Percentiles rank a stretch among this genome's conserved stretches.
Conservation (phyloP, 2,329 filamentous ascomycete genomes). For the Neurospora sp. region DNA sequence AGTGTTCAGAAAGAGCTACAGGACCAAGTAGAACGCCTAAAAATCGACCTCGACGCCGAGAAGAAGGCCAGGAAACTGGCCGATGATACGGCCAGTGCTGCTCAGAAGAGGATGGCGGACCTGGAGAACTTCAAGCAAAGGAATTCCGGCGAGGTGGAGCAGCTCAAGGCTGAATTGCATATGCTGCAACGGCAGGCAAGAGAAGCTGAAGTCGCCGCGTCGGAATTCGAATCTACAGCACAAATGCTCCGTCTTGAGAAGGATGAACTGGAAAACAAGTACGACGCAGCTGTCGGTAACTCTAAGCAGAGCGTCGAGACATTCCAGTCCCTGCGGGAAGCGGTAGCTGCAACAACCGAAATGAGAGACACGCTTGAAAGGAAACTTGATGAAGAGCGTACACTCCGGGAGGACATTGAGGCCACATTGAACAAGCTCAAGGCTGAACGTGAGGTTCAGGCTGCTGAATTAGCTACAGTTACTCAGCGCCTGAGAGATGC, state of each 20-base stretch:
- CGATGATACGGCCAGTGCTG: slow-evolving; percentile 75
- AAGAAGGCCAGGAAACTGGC: slow-evolving; percentile 71
- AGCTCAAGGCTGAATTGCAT: slow-evolving; percentile 76
- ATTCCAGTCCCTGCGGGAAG: slow-evolving; percentile 65
- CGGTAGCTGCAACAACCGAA: slow-evolving; percentile 67
- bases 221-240: slow-evolving; percentile 65
- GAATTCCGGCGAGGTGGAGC: slow-evolving; percentile 75
- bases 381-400: slow-evolving; percentile 73
- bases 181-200: slow-evolving; percentile 65
- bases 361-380: slow-evolving; percentile 68
- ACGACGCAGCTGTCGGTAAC: slow-evolving; percentile 55
- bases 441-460: slow-evolving; percentile 72
- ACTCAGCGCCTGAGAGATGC: slow-evolving; percentile 70
- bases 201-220: slow-evolving; percentile 67
- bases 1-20: slow-evolving; percentile 73
- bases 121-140: slow-evolving; percentile 77
- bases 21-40: slow-evolving; percentile 59
- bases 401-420: slow-evolving; percentile 65
- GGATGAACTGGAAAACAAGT: slow-evolving; percentile 59
- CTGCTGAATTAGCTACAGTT: slow-evolving; percentile 64
- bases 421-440: slow-evolving; percentile 66
- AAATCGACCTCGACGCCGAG: slow-evolving; percentile 68
- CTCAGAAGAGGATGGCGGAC: slow-evolving; percentile 73
- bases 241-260: slow-evolving; percentile 81
- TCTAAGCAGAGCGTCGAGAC: slow-evolving; percentile 61